A percentile compares a stretch with the other conserved stretches of the same genome.
Evolutionary conservation across 2,329 filamentous ascomycete species (phyloP).

Genomic region (Fusarium pininemorale): DNA sequence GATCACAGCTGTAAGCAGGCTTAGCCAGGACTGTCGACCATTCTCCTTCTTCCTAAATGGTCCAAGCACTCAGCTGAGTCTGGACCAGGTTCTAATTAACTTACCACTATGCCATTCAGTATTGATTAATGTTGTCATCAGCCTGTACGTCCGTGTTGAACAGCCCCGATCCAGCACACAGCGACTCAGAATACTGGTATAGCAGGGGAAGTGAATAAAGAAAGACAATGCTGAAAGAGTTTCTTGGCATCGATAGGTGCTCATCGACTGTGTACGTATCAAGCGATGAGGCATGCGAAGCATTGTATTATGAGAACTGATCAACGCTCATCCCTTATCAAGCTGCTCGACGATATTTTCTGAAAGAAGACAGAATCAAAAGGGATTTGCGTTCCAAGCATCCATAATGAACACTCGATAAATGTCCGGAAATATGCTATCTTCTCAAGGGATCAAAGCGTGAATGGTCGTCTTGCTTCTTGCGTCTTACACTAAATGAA

Average conservation of each 20-base stretch:
- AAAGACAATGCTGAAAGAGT: not conserved
- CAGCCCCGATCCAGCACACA: slow-evolving; percentile 16
- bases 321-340: not conserved
- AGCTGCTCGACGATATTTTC: not conserved
- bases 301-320: slow-evolving; percentile 1
- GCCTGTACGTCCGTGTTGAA: slow-evolving; percentile 8
- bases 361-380: not conserved
- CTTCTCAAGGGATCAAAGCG: not conserved
- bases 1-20: not conserved
- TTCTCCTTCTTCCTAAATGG: slow-evolving; percentile 27
- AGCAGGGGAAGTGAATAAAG: slow-evolving; percentile 11
- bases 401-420: not conserved
- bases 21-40: slow-evolving; percentile 2
- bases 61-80: slow-evolving; percentile 42
- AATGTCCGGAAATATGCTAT: not conserved
- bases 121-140: slow-evolving; percentile 9
- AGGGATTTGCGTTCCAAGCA: not conserved
- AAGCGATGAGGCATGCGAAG: not conserved
- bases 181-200: not conserved
- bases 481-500: not conserved
- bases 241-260: slow-evolving; percentile 12
- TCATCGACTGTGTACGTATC: not conserved
- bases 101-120: slow-evolving; percentile 1
- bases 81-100: slow-evolving; percentile 25
- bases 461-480: not conserved